Conservation (phyloP, 371 early-diverging fungal genomes). For the Apophysomyces sp. region DNA sequence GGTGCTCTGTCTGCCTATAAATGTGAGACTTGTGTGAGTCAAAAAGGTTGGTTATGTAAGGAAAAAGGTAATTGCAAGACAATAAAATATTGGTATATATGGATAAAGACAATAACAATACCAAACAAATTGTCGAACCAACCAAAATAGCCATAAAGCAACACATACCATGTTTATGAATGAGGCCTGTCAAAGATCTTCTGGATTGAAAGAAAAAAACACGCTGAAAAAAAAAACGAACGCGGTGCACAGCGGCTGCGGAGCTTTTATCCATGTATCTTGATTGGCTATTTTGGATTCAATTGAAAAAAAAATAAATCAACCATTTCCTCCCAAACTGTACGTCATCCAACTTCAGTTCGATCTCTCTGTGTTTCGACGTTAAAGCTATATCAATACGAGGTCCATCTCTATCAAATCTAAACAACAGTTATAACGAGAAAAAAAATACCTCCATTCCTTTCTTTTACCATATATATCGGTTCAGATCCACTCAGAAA, state of each 20-base stretch:
- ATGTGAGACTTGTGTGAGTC: not conserved
- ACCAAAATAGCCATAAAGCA: not conserved
- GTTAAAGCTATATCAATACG: too few species aligned
- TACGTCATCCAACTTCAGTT: too few species aligned
- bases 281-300: not conserved
- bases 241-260: constrained; percentile 1
- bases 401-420: too few species aligned
- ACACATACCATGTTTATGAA: not conserved
- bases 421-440: too few species aligned
- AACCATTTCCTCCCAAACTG: too few species aligned
- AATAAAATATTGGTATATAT: too few species aligned
- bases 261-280: not conserved
- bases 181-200: not conserved
- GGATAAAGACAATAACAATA: not conserved
- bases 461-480: too few species aligned
- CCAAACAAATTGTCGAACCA: not conserved
- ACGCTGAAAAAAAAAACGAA: not conserved
- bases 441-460: too few species aligned
- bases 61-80: not conserved
- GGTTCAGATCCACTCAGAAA: too few species aligned
- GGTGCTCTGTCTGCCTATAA: constrained; percentile 43
- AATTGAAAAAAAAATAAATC: too few species aligned
- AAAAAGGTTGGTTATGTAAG: not conserved
- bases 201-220: not conserved
- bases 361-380: too few species aligned